Percentiles rank a stretch among this genome's conserved stretches.
Conservation (phyloP, 495 filamentous ascomycete genomes). For the Penicillium nucicola region DNA sequence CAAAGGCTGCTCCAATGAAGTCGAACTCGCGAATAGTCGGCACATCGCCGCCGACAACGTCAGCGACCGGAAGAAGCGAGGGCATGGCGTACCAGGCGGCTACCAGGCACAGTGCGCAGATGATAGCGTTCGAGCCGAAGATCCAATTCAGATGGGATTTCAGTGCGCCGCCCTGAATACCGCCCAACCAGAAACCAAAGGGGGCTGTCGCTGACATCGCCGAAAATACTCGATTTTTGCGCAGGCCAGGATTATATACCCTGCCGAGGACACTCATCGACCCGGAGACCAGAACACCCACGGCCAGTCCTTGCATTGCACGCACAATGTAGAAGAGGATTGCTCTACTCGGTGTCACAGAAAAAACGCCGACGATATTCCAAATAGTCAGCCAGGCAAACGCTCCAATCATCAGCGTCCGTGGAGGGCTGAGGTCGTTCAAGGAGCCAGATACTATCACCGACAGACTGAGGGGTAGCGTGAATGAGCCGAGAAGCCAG, state of each 20-base stretch:
- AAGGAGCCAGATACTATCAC: conserved; percentile 45
- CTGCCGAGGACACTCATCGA: conserved; percentile 33
- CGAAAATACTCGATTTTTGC: conserved; percentile 34
- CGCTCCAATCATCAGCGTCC: conserved; percentile 40
- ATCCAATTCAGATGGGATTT: conserved; percentile 31
- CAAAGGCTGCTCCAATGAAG: conserved; percentile 22
- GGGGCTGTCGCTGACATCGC: conserved; percentile 32
- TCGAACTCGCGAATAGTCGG: conserved; percentile 31
- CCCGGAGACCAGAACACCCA: conserved; percentile 31
- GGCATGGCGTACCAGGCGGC: conserved; percentile 27
- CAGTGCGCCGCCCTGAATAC: conserved; percentile 28
- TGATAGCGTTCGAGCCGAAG: conserved; percentile 28
- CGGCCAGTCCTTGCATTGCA: conserved; percentile 31
- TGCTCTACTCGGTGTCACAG: conserved; percentile 21
- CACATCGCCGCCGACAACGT: conserved; percentile 21
- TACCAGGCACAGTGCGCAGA: conserved; percentile 22
- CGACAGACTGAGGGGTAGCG: conserved; percentile 39
- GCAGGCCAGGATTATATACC: conserved; percentile 27
- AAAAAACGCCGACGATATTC: conserved; percentile 40
- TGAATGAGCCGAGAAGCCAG: conserved; percentile 42
- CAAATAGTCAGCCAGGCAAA: conserved; percentile 43
- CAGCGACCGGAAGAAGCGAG: conserved; percentile 24
- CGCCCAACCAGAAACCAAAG: conserved; percentile 31
- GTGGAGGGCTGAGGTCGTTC: conserved; percentile 40
- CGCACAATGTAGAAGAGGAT: conserved; percentile 32